Evolutionary conservation across 2,329 filamentous ascomycete species (phyloP), one percentile per base, ranked within the genome.

Genomic region (Plectosphaerella plurivora): DNA sequence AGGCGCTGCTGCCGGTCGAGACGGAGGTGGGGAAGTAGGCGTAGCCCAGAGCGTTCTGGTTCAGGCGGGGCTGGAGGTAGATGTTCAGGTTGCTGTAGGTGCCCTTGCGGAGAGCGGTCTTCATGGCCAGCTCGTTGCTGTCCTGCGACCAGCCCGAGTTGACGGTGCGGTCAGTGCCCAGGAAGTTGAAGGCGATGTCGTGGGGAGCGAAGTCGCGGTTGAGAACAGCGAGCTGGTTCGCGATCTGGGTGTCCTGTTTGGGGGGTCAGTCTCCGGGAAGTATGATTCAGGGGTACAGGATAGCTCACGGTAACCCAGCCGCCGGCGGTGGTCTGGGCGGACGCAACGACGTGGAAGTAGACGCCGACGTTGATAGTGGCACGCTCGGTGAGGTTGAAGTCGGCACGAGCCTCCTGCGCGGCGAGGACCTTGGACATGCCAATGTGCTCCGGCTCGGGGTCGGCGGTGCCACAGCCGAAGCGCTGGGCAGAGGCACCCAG

Each of bases 141-240:
- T 50, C 48, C 20, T 25, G 18, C n/a, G 74, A 73, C 75, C 76
- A 81, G 59, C 63, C 63, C 16, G 63, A 44, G 67, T 81, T 79
- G 59, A 78, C 63, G 37, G 76, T 77, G 56, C 68, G 73, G 51
- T 71, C 70, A 18, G 65, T 74, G 51, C 66, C 67, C 16, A 70
- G 64, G 39, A 77, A 68, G 25, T 66, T 69, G 63, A 80, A 81
- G 1, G 60, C 60, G 56, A 79, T 68, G 50, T 70, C 69, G 33
- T 77, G 67, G 1, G 69, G 65, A 15, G 64, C 65, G 53, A 73
- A 81, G 14, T 72, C 72, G 0, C 57, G 50, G 60, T 79, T 80
- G 60, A 81, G 59, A 20, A 72, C 69, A 3, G 62, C 55, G n/a
- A 79, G 59, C 65, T 81, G 76, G 51, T 66, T 56, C 46, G 61